phyloP scores from a whole-genome alignment of 2,329 filamentous ascomycete species.

The Lizonia empirigonia region DNA sequence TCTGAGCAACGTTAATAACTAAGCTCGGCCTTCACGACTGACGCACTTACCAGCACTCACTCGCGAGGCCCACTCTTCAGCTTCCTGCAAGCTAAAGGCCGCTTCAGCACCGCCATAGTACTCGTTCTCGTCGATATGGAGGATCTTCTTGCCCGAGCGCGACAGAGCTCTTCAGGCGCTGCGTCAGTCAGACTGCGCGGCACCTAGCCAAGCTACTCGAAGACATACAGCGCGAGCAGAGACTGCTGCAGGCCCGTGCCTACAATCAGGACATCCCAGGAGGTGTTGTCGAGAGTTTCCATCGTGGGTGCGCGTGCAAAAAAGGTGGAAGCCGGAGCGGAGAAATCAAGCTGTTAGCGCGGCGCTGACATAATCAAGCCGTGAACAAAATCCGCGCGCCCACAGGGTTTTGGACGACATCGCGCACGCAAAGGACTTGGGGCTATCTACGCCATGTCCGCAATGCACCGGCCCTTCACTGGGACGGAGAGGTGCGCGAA shows the following conservation, averaged over 20 bases:
- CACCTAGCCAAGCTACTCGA: conserved; percentile 11
- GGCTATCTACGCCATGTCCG: conserved; percentile 43
- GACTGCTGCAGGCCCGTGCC: conserved; percentile 60
- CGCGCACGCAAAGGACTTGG: conserved; percentile 46
- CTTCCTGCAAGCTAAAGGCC: conserved; percentile 82
- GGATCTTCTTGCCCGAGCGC: conserved; percentile 85
- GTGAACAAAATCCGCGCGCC: conserved; percentile 31
- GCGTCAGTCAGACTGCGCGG: conserved; percentile 72
- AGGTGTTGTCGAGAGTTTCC: conserved; percentile 57
- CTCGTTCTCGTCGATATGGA: conserved; percentile 85
- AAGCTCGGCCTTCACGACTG: background rate
- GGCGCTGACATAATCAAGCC: conserved; percentile 34
- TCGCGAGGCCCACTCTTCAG: conserved; percentile 71
- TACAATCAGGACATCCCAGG: conserved; percentile 60
- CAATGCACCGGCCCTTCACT: conserved; percentile 53
- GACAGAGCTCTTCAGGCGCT: conserved; percentile 80
- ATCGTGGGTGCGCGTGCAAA: conserved; percentile 35
- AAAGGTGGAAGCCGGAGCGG: conserved; percentile 28
- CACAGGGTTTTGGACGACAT: conserved; percentile 21
- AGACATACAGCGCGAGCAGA: conserved; percentile 59
- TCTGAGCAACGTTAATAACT: conserved; percentile 21
- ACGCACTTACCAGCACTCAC: conserved; percentile 41
- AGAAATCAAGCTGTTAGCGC: conserved; percentile 35
- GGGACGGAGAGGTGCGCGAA: conserved; percentile 48
- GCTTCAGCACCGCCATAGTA: conserved; percentile 90